Evolutionary conservation across 108 stramenopile species (phyloP).

Genomic region (Nitzschia sp.): DNA sequence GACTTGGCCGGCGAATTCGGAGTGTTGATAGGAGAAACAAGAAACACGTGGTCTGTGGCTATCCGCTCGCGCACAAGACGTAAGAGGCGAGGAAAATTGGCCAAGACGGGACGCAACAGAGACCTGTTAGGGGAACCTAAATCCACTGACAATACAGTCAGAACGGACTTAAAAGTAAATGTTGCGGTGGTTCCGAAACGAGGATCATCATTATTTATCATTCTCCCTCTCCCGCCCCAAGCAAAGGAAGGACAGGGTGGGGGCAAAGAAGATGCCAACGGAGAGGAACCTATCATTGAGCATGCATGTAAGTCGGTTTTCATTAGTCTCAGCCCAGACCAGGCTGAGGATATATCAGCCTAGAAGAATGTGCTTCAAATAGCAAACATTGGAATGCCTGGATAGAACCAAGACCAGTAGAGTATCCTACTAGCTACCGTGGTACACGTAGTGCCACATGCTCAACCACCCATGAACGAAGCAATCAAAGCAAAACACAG

Average conservation of each 20-base stretch:
- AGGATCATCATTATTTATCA: slow-evolving; percentile 17
- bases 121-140: too few species aligned
- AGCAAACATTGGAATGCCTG: too few species aligned
- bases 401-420: too few species aligned
- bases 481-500: too few species aligned
- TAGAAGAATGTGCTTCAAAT: neutral
- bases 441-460: too few species aligned
- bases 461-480: too few species aligned
- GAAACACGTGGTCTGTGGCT: slow-evolving; percentile 29
- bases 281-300: neutral
- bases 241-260: neutral
- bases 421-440: too few species aligned
- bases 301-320: neutral
- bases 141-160: too few species aligned
- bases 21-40: slow-evolving; percentile 29
- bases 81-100: neutral
- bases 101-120: neutral
- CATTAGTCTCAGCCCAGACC: too few species aligned
- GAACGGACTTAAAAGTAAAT: too few species aligned
- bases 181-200: slow-evolving; percentile 36
- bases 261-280: too few species aligned
- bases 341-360: too few species aligned
- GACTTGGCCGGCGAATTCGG: slow-evolving; percentile 20
- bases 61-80: neutral
- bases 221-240: neutral